Base-by-base conservation (phyloP, 768 basidiomycete species). In the Amanita inopinata region DNA sequence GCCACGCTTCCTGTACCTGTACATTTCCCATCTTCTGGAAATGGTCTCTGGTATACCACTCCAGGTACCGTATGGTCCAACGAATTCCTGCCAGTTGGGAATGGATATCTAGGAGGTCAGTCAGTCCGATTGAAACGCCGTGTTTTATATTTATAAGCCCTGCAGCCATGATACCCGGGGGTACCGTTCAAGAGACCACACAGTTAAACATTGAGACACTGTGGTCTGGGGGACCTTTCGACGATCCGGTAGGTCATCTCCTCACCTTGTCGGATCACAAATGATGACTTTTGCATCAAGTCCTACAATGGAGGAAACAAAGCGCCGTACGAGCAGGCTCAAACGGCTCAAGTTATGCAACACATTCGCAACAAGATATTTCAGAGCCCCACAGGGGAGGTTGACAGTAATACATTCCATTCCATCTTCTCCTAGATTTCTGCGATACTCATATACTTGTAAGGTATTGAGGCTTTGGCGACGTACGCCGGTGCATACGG, bases 141-240 rank as follows among this genome's bases (percentile, higher is more conserved):
- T 22, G 10, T 42, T 30, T 39, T 2, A 24, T 20, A 38, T 34
- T 8, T 23, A 10, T 33, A 37, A 38, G 7, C n/a, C n/a, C 6
- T 22, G 33, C 40, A 83, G 83, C 80, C 5, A 83, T 78, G 72
- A 58, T 78, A 14, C 73, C 73, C 5, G 83, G 83, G 1, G 79
- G 76, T 3, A 74, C 76, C 1, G 51, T 56, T 2, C 69, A 73
- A 30, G 83, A 86, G 57, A 62, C 62, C 11, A 76, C 70, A 7
- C 80, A 80, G 47, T 61, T 87, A 19, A 86, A 87, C 53, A 78
- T 87, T 34, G 83, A 87, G 53, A 77, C 78, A 10, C 61, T 87
- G 6, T 86, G 84, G 83, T 70, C 76, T 14, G 83, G 83, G 14
- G 83, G 83, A 3, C 78, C 81, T 5, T 82, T 82, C 48, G 66